Evolutionary conservation across 495 filamentous ascomycete species (phyloP), one percentile per base, ranked within the genome.

Genomic region (Usnea hakonensis): DNA sequence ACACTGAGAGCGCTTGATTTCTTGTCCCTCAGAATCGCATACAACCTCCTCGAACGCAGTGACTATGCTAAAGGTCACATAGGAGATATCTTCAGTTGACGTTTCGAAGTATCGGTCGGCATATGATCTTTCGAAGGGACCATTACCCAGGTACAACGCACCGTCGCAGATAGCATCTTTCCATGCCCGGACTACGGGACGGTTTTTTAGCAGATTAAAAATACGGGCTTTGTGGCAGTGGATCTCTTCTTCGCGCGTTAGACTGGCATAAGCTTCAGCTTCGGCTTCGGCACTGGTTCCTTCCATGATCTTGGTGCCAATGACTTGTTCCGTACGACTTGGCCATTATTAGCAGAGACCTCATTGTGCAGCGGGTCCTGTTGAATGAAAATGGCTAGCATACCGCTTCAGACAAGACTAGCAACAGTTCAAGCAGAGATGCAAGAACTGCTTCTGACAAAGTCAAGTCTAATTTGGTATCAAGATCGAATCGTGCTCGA

Each of bases 31-130:
- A 30, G 23, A 21, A 28, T 30, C 46, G 1, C 28, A 5, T 30
- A 0, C 46, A 14, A 3, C 9, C 13, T 50, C 46, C 14, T 30
- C 17, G 26, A 30, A 50, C 9, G 46, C 46, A 30, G 46, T 50
- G 26, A 50, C 46, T 50, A 50, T 50, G 46, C 46, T 50, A 5
- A 50, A 50, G 6, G 46, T 50, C 46, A 50, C 46, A 26, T 50
- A 30, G 23, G 10, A 17, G 46, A 50, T 50, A 50, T 50, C 26
- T 5, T 16, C 26, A 3, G 23, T 50, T 10, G 46, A 28, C 14
- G 5, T 30, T 50, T 30, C 23, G 14, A 50, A 50, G 46, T 50
- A 50, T 30, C 46, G 46, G 30, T 50, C 46, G 4, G 46, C 46
- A 30, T 50, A 50, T 28, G 46, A 50, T 13, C 1, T 16, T 1